Conservation (phyloP, 2,329 filamentous ascomycete genomes). For the Arthrinium puccinioides region DNA sequence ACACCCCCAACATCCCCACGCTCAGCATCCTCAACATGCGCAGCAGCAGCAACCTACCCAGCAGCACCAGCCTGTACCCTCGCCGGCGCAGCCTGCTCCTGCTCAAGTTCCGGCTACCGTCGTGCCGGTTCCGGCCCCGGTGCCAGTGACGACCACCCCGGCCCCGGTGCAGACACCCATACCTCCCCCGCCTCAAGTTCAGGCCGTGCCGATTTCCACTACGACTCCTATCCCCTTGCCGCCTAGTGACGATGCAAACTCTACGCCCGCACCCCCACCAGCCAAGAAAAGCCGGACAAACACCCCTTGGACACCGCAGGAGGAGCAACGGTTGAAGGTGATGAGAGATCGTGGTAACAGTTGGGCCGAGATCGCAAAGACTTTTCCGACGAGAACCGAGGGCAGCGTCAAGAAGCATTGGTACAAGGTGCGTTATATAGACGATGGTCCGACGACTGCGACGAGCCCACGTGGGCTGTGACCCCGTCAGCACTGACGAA, state of each 20-base stretch:
- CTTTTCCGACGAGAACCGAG: constrained; percentile 87
- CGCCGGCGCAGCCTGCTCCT: constrained; percentile 10
- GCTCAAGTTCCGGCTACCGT: constrained; percentile 19
- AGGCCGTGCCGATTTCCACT: too few species aligned
- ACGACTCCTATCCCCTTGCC: constrained; percentile 23
- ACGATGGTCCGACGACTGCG: too few species aligned
- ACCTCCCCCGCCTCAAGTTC: too few species aligned
- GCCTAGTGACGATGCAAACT: constrained; percentile 24
- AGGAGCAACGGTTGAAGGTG: constrained; percentile 85
- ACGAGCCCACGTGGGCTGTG: too few species aligned
- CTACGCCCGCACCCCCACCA: constrained; percentile 40
- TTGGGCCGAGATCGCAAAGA: constrained; percentile 99
- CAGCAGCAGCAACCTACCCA: too few species aligned
- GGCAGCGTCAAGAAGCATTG: constrained; percentile 99
- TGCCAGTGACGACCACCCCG: constrained; percentile 23
- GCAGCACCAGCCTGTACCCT: constrained; percentile 5
- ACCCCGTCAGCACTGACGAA: too few species aligned
- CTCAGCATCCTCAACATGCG: constrained; percentile 4
- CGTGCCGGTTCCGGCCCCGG: constrained; percentile 18
- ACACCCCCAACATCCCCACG: constrained; percentile 21
- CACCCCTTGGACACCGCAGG: constrained; percentile 92
- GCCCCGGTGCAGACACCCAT: constrained; percentile 24
- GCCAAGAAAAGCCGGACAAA: constrained; percentile 96
- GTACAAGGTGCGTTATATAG: too few species aligned
- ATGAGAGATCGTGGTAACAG: constrained; percentile 91